A percentile compares a stretch with the other conserved stretches of the same genome.
Evolutionary conservation across 2,329 filamentous ascomycete genomes (phyloP).

Genomic region (Mollisiaceae sp.): DNA sequence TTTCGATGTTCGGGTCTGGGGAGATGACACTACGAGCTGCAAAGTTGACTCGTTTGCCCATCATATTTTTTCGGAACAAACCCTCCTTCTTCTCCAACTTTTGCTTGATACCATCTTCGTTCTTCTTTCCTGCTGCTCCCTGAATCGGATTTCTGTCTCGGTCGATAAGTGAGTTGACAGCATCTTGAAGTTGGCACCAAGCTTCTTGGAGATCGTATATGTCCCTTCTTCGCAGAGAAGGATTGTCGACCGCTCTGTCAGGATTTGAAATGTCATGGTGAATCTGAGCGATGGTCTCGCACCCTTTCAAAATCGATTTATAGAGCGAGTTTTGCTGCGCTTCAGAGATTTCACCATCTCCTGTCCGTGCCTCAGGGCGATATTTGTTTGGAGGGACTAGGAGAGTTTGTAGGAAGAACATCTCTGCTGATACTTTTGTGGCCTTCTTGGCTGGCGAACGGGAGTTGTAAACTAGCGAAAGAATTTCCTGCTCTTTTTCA

Average conservation of each 20-base stretch:
- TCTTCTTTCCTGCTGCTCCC: conserved; percentile 75
- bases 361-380: conserved; percentile 83
- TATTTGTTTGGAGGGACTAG: conserved; percentile 92
- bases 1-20: conserved; percentile 97
- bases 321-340: conserved; percentile 88
- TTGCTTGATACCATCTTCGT: conserved; percentile 96
- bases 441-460: conserved; percentile 61
- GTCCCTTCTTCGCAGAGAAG: conserved; percentile 56
- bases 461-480: conserved; percentile 84
- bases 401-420: conserved; percentile 91
- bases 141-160: conserved; percentile 83
- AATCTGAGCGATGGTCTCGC: conserved; percentile 75
- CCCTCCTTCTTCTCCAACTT: conserved; percentile 98
- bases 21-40: conserved; percentile 97
- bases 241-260: conserved; percentile 28
- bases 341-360: conserved; percentile 82
- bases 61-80: conserved; percentile 99
- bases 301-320: conserved; percentile 79
- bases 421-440: conserved; percentile 71
- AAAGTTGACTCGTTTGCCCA: conserved; percentile 99
- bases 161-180: conserved; percentile 92
- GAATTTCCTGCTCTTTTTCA: conserved; percentile 81
- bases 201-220: conserved; percentile 81
- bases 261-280: conserved; percentile 64
- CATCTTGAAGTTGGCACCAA: conserved; percentile 84